Conservation (phyloP, 2,329 filamentous ascomycete species). For the Lasiodiplodia citricola region DNA sequence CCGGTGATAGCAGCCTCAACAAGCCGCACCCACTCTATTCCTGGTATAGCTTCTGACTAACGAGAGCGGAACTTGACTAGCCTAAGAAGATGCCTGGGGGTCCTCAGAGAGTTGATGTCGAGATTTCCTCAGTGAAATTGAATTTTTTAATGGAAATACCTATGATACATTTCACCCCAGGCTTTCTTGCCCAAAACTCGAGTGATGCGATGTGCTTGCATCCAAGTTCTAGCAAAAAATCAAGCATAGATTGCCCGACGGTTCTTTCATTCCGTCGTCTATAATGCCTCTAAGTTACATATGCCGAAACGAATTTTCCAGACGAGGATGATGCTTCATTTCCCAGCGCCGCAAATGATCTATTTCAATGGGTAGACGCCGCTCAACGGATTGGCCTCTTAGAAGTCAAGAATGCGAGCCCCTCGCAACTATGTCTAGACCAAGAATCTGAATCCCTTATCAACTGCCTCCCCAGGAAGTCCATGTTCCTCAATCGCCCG, state of each 20-base stretch:
- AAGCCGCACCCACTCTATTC: background rate
- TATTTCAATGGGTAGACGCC: background rate
- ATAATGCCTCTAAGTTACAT: background rate
- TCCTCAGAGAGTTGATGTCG: background rate
- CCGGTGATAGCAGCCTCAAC: background rate
- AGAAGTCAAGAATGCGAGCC: background rate
- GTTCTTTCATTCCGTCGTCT: background rate
- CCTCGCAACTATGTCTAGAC: conserved; percentile 44
- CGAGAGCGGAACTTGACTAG: background rate
- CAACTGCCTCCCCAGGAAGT: conserved; percentile 60
- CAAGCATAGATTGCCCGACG: background rate
- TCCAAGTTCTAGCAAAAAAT: too few relatives aligned
- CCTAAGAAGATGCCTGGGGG: background rate
- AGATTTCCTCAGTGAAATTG: background rate
- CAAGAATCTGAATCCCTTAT: conserved; percentile 70
- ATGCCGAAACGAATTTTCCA: background rate
- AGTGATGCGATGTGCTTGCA: too few relatives aligned
- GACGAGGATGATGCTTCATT: background rate
- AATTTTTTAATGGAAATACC: background rate
- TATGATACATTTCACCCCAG: too few relatives aligned
- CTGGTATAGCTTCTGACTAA: background rate
- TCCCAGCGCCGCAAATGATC: too few relatives aligned
- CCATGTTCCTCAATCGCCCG: conserved; percentile 48
- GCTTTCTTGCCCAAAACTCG: too few relatives aligned
- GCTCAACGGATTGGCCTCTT: background rate